Evolutionary conservation across 2,329 filamentous ascomycete species (phyloP).

Genomic region (Annulohypoxylon truncatum): DNA sequence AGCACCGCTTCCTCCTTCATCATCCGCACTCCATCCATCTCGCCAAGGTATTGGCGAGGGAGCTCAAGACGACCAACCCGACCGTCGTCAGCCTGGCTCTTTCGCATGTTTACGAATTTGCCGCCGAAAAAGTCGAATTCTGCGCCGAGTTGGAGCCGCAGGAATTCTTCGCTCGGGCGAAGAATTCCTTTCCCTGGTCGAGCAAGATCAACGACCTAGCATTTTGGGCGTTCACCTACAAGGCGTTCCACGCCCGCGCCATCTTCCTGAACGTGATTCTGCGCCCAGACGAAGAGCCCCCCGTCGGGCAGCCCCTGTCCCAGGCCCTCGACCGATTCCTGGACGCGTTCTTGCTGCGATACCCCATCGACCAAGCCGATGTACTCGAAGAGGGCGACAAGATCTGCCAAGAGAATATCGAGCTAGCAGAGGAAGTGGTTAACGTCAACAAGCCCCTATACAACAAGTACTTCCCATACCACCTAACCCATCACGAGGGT

Average conservation of each 20-base stretch:
- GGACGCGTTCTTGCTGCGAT: neutral
- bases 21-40: conserved; percentile 25
- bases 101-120: conserved; percentile 30
- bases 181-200: conserved; percentile 31
- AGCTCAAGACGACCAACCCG: neutral
- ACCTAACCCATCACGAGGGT: conserved; percentile 21
- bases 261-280: conserved; percentile 23
- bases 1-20: conserved; percentile 19
- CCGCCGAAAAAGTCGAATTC: conserved; percentile 13
- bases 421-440: neutral
- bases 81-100: neutral
- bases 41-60: conserved; percentile 10
- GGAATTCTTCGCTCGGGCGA: conserved; percentile 30
- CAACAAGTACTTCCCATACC: conserved; percentile 20
- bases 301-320: neutral
- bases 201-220: conserved; percentile 17
- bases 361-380: neutral
- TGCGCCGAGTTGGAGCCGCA: conserved; percentile 23
- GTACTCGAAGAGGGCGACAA: neutral
- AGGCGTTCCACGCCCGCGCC: conserved; percentile 34
- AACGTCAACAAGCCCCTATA: neutral
- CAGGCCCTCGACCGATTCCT: conserved; percentile 22
- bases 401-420: conserved; percentile 17
- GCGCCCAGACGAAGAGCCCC: neutral
- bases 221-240: conserved; percentile 42